Base-by-base conservation (phyloP, 2,329 filamentous ascomycete species). In the Monilinia vaccinii-corymbosi region DNA sequence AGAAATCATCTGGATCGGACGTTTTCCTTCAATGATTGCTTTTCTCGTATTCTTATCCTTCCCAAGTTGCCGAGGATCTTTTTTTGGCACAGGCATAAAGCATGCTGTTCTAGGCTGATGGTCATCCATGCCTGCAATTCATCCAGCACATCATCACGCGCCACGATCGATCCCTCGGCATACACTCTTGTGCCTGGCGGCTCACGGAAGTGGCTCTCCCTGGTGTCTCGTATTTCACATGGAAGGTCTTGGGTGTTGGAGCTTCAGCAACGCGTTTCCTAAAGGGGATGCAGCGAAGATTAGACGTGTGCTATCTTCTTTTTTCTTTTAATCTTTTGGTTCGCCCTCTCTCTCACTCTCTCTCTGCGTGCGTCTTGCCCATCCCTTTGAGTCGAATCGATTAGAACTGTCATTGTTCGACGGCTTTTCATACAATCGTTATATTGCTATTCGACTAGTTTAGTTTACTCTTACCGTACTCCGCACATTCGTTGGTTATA, bases 181-280 rank as follows among this genome's bases (percentile, higher is more conserved):
- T 13, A 31, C 50, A n/a, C n/a, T n/a, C n/a, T 42, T 44, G 50
- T 53, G 42, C 50, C 50, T 53, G 50, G 50, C 32, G 50, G 50
- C 38, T 53, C 50, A 32, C 18, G 14, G 34, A 34, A 14, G 21
- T 45, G 38, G 50, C 42, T 44, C 36, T 14, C 38, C 38, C 50
- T 32, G 44, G 32, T 9, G 8, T 9, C 38, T 53, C 50, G 50
- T 53, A 53, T 53, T 53, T 25, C 25, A 44, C 21, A 53, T 25
- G 42, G 13, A 40, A 31, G 16, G 11, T 38, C 50, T 21, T 31
- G 38, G 25, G n/a, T n/a, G n/a, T n/a, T n/a, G n/a, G 36, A 8
- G 13, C 38, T 42, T 32, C 23, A 32, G 32, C 38, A n/a, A 16
- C 31, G 25, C 7, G 31, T 32, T 42, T 44, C 50, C 28, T 44